These are phyloP conservation scores for Ogataea sp. DNA, from an alignment of 805 yeast species.

Conservation along the genomic window DNA sequence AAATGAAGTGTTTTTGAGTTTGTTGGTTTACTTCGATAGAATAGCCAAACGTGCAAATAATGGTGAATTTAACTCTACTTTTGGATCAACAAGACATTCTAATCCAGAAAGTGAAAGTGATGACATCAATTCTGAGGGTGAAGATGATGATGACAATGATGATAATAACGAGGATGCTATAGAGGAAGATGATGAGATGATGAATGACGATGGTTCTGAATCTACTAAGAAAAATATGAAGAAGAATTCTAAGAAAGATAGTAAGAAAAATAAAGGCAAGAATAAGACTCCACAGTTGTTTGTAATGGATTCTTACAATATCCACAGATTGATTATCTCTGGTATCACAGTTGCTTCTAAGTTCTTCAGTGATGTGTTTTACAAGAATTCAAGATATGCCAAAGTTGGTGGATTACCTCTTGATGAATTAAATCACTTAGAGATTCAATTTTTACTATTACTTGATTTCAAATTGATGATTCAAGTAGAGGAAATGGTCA, in stretches of 20 bases:
- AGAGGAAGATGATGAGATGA: slow-evolving; percentile 4
- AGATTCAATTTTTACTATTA: slow-evolving; percentile 76
- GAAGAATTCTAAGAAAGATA: no score
- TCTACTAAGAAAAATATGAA: no score
- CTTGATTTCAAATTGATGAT: slow-evolving; percentile 84
- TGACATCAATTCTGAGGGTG: slow-evolving; percentile 1
- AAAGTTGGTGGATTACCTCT: slow-evolving; percentile 93
- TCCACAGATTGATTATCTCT: slow-evolving; percentile 87
- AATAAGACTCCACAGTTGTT: slow-evolving; percentile 34
- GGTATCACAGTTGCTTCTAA: slow-evolving; percentile 95
- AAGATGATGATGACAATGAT: slow-evolving; percentile 16
- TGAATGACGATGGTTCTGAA: no score
- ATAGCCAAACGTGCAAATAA: slow-evolving; percentile 78
- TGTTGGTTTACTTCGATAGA: slow-evolving; percentile 89
- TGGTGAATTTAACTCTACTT: slow-evolving; percentile 24
- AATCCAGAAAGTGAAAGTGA: slow-evolving; percentile 3
- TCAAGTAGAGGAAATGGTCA: slow-evolving; percentile 81
- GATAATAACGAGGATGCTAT: slow-evolving; percentile 15
- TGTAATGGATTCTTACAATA: slow-evolving; percentile 93
- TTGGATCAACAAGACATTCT: slow-evolving; percentile 3
- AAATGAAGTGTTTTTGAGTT: slow-evolving; percentile 85
- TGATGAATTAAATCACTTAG: slow-evolving; percentile 88
- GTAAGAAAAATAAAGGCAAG: slow-evolving; percentile 1
- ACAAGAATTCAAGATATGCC: slow-evolving; percentile 90
- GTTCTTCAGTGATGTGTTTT: slow-evolving; percentile 89